Percentiles rank a stretch among this genome's conserved stretches.
Conservation (phyloP, 2,329 filamentous ascomycete genomes). For the Microdochium nivale region DNA sequence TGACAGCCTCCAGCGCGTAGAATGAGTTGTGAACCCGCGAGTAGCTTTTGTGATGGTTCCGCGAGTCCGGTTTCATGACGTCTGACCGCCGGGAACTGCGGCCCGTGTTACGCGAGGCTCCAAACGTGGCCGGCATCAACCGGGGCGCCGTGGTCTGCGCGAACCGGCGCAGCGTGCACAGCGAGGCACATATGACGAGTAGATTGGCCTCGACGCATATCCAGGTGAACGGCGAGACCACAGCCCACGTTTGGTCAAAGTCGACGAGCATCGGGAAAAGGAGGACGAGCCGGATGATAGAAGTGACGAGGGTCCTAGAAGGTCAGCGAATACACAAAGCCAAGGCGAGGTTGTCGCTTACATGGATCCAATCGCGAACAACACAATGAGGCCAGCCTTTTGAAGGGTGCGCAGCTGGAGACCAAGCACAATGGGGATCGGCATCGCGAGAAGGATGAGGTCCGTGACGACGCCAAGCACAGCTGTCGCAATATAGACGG, state of each 20-base stretch:
- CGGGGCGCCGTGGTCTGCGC: background rate
- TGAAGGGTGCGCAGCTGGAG: constrained; percentile 4
- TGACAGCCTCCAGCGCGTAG: background rate
- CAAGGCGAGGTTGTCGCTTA: background rate
- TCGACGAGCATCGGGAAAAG: background rate
- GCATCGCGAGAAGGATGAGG: constrained; percentile 6
- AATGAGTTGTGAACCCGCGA: background rate
- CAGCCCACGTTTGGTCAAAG: background rate
- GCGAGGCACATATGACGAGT: background rate
- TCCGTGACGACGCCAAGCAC: constrained; percentile 7
- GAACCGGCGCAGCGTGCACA: background rate
- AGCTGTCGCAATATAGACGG: constrained; percentile 8
- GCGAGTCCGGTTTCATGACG: background rate
- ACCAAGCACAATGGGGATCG: constrained; percentile 6
- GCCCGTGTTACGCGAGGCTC: background rate
- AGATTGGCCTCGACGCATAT: constrained; percentile 1
- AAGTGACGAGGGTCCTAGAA: background rate
- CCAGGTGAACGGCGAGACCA: background rate
- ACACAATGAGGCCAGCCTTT: constrained; percentile 4
- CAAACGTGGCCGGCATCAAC: background rate
- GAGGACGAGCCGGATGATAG: background rate
- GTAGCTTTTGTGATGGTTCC: background rate
- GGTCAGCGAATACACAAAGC: background rate
- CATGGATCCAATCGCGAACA: constrained; percentile 6
- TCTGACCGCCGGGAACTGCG: background rate